Evolutionary conservation across 352 stramenopile species (phyloP).

Genomic region (Thalassiosira mediterranea): DNA sequence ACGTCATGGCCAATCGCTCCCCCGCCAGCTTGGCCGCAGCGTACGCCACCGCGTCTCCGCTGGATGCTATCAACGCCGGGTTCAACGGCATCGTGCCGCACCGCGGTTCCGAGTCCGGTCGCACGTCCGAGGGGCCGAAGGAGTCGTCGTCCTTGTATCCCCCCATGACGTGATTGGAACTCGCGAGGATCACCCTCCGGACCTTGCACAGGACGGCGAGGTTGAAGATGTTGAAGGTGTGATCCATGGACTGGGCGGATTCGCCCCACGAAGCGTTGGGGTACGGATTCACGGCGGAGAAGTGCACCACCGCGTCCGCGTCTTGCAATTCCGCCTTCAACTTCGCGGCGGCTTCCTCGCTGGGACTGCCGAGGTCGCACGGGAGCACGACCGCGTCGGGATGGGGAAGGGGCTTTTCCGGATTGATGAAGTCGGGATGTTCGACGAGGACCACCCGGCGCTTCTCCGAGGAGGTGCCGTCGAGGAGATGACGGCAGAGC

Average conservation of each 20-base stretch:
- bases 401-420: slow-evolving; percentile 15
- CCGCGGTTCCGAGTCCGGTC: slow-evolving; percentile 22
- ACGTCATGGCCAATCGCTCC: slow-evolving; percentile 45
- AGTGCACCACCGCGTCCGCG: slow-evolving; percentile 46
- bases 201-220: slow-evolving; percentile 28
- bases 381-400: slow-evolving; percentile 23
- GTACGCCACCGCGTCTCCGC: slow-evolving; percentile 52
- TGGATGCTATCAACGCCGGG: slow-evolving; percentile 15
- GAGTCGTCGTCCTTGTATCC: slow-evolving; percentile 54
- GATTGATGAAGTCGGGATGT: slow-evolving; percentile 42
- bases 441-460: slow-evolving; percentile 41
- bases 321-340: slow-evolving; percentile 5
- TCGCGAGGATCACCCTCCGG: slow-evolving; percentile 49
- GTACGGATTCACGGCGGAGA: slow-evolving; percentile 58
- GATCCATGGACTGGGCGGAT: slow-evolving; percentile 45
- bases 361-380: slow-evolving; percentile 30
- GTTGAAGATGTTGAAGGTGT: slow-evolving; percentile 51
- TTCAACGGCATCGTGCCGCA: slow-evolving; percentile 43
- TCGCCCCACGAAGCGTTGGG: slow-evolving; percentile 53
- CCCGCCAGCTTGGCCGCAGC: slow-evolving; percentile 54
- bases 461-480: background rate
- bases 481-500: slow-evolving; percentile 44
- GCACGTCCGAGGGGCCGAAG: slow-evolving; percentile 33
- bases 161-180: slow-evolving; percentile 62
- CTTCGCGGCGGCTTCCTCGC: slow-evolving; percentile 1